Evolutionary conservation across 176 grass and related monocot genomes (phyloP).

Genomic region (Chloris gayana): DNA sequence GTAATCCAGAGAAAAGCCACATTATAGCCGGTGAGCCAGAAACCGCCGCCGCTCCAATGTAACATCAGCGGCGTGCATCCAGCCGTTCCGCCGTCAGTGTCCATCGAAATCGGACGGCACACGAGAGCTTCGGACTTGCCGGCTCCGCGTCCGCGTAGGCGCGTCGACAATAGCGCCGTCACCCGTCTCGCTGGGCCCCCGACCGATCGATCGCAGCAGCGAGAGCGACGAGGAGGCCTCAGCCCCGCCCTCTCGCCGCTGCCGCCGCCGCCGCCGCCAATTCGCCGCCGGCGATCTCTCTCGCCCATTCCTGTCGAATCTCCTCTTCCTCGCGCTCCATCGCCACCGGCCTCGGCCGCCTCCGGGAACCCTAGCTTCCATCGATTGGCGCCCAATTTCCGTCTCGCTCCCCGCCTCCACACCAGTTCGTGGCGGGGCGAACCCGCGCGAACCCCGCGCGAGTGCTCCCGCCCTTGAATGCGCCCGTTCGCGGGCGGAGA

Average conservation of each 20-base stretch:
- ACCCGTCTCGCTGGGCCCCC: not conserved
- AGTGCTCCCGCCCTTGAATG: not conserved
- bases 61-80: not conserved
- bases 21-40: no score
- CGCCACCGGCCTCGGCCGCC: not conserved
- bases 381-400: not conserved
- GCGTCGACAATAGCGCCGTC: conserved; percentile 23
- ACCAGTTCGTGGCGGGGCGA: not conserved
- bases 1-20: no score
- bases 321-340: not conserved
- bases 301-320: not conserved
- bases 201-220: conserved; percentile 38
- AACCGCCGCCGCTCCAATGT: no score
- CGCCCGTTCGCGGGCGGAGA: not conserved
- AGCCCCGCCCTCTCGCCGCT: conserved; percentile 21
- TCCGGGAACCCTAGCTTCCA: not conserved
- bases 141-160: not conserved
- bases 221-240: not conserved
- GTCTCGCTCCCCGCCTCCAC: not conserved
- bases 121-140: not conserved
- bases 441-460: not conserved
- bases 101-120: conserved; percentile 1
- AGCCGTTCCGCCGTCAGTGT: not conserved
- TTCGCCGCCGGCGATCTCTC: conserved; percentile 12
- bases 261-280: conserved; percentile 14